Conservation (phyloP, 805 yeast species). For the baker's yeast (Saccharomyces cerevisiae) region DNA sequence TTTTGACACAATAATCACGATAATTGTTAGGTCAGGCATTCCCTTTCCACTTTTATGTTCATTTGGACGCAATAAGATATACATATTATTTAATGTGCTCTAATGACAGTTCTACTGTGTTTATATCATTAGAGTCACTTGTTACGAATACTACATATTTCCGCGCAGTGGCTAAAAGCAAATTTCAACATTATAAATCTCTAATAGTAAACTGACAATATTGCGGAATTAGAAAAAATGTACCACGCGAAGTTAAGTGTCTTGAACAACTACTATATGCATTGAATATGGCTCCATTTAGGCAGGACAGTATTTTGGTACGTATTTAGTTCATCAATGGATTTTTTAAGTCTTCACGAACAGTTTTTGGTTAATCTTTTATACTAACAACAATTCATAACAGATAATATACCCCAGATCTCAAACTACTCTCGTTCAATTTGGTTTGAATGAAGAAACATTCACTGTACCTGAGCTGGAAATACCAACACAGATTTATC, state of each 20-base stretch:
- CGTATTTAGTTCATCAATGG: conserved; percentile 3
- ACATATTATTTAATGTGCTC: not conserved
- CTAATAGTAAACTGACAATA: not conserved
- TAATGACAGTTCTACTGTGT: not conserved
- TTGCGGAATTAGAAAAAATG: not conserved
- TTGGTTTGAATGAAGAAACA: conserved; percentile 58
- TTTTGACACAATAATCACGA: too few relatives aligned
- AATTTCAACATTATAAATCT: not conserved
- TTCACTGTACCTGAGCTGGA: conserved; percentile 67
- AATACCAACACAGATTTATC: conserved; percentile 71
- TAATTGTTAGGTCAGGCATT: not conserved
- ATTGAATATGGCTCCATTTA: conserved; percentile 24
- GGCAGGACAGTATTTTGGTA: conserved; percentile 26
- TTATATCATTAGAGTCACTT: not conserved
- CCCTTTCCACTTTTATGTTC: not conserved
- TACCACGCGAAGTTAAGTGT: not conserved
- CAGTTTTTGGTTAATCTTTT: not conserved
- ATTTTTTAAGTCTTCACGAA: not conserved
- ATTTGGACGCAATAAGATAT: not conserved
- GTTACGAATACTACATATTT: not conserved
- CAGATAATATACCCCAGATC: conserved; percentile 75
- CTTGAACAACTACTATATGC: not conserved
- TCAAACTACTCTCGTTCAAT: conserved; percentile 59
- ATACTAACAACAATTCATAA: conserved; percentile 13
- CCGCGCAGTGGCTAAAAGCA: not conserved